Conservation (phyloP, 2,329 filamentous ascomycete species). For the Monosporascus sp. region DNA sequence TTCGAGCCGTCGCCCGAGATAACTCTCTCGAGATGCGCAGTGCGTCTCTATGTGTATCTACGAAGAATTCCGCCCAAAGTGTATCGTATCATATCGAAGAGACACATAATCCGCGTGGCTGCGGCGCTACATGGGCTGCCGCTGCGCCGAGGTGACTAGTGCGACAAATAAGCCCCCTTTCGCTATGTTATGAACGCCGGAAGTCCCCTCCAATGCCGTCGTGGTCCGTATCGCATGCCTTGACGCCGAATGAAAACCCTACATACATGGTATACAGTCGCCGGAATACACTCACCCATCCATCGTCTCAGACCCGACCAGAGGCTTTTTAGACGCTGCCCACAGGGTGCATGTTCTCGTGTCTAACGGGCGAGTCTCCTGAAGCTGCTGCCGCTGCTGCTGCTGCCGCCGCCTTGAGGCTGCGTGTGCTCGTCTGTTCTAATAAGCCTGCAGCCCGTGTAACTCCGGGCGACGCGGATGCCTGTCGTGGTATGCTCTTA, state of each 20-base stretch:
- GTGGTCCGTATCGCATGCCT: conserved; percentile 6
- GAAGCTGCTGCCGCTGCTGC: conserved; percentile 6
- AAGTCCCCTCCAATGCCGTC: background rate
- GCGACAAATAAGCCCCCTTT: no score
- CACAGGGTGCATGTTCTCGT: conserved; percentile 25
- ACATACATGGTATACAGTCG: conserved; percentile 21
- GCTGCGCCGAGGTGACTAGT: no score
- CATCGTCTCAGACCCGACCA: conserved; percentile 8
- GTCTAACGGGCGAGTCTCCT: conserved; percentile 19
- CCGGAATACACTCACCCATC: conserved; percentile 19
- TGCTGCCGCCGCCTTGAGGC: conserved; percentile 18
- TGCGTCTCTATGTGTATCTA: conserved; percentile 11
- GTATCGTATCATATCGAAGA: no score
- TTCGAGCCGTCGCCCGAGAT: conserved; percentile 1
- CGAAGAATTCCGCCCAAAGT: conserved; percentile 4
- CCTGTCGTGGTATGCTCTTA: conserved; percentile 19
- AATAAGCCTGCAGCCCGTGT: conserved; percentile 31
- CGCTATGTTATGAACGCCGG: no score
- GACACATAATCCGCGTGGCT: no score
- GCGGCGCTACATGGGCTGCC: no score
- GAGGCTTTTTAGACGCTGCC: conserved; percentile 11
- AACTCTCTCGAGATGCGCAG: conserved; percentile 2
- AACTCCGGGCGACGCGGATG: conserved; percentile 40
- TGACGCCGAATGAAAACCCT: conserved; percentile 22
- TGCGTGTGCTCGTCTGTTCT: conserved; percentile 26